Percentiles rank a stretch among this genome's conserved stretches.
These are phyloP conservation scores for Boletus sp. DNA, from an alignment of 1,284 basidiomycete genomes.

Conservation along the genomic window DNA sequence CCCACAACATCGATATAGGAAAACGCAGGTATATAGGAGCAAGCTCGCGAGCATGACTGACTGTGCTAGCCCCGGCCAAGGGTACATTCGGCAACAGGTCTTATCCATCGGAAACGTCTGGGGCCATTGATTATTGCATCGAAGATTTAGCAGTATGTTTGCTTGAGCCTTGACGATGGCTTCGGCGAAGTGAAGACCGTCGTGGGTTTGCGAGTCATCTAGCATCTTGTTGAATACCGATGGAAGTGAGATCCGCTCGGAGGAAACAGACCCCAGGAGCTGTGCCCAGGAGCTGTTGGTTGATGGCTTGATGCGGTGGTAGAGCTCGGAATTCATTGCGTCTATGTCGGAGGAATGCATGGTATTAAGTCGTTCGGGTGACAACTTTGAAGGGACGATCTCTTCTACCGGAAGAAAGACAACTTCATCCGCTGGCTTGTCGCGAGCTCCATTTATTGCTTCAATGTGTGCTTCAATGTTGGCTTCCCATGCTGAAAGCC, in stretches of 20 bases:
- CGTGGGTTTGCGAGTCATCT: slow-evolving; percentile 66
- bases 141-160: slow-evolving; percentile 74
- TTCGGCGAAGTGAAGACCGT: slow-evolving; percentile 80
- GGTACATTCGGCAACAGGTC: slow-evolving; percentile 80
- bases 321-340: slow-evolving; percentile 83
- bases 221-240: slow-evolving; percentile 77
- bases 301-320: slow-evolving; percentile 56
- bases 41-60: slow-evolving; percentile 48
- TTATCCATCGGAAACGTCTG: slow-evolving; percentile 72
- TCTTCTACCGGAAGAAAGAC: slow-evolving; percentile 77
- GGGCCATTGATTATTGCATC: slow-evolving; percentile 74
- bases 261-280: slow-evolving; percentile 20
- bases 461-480: slow-evolving; percentile 64
- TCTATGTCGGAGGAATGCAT: slow-evolving; percentile 77
- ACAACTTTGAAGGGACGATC: slow-evolving; percentile 56
- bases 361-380: slow-evolving; percentile 55
- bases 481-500: slow-evolving; percentile 71
- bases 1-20: slow-evolving; percentile 24
- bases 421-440: slow-evolving; percentile 60
- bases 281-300: slow-evolving; percentile 32
- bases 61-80: slow-evolving; percentile 62
- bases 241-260: slow-evolving; percentile 57
- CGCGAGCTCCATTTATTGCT: slow-evolving; percentile 38
- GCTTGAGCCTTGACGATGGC: slow-evolving; percentile 67
- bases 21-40: slow-evolving; percentile 14